Conservation (phyloP, 2,329 filamentous ascomycete genomes). For the Xylariaceae sp. region DNA sequence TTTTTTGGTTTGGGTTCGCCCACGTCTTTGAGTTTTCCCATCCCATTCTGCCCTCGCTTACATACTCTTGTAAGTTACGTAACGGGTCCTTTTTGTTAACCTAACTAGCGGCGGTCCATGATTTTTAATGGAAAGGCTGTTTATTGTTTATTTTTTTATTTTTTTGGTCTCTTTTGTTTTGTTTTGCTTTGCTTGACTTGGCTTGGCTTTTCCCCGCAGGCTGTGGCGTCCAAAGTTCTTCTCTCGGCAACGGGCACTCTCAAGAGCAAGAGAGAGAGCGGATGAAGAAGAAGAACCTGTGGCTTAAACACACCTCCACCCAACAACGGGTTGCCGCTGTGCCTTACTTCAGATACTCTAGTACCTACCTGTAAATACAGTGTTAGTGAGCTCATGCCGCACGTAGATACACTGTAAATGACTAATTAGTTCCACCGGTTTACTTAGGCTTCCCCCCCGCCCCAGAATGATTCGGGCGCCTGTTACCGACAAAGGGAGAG, state of each 20-base stretch:
- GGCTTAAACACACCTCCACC: background rate
- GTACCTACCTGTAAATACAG: no score
- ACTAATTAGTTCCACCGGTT: background rate
- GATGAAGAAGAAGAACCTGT: background rate
- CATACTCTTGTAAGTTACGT: no score
- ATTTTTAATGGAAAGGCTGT: no score
- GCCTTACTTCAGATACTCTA: no score
- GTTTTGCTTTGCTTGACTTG: background rate
- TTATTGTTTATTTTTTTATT: conserved; percentile 2
- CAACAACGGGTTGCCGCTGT: no score
- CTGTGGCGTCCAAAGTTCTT: background rate
- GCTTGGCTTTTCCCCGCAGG: background rate
- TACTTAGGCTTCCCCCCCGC: background rate
- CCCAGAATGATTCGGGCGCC: background rate
- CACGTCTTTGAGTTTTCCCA: no score
- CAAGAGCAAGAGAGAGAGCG: no score
- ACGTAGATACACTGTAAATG: background rate
- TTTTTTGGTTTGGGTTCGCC: no score
- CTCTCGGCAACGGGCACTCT: background rate
- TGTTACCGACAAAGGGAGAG: background rate
- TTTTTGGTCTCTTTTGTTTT: background rate
- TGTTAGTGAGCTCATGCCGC: no score
- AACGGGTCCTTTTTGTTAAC: no score
- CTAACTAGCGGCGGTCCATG: no score
- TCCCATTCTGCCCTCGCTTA: no score